phyloP scores from a whole-genome alignment of 2,329 filamentous ascomycete species.

The Pleoardoris graminearum region DNA sequence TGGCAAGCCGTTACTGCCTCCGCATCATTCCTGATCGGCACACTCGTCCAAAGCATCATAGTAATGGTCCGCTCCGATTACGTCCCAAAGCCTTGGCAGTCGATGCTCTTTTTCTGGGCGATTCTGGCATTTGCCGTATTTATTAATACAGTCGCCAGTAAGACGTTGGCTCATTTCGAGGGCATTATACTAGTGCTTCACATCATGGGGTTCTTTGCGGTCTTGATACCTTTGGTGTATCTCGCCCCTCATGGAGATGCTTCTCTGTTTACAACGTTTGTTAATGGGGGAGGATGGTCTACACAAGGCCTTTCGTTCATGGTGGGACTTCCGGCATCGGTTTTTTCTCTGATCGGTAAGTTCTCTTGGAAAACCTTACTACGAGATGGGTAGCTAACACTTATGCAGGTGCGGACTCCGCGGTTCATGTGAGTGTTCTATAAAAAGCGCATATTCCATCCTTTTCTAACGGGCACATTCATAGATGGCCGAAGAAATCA shows the following conservation, averaged over 20 bases:
- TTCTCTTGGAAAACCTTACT: no score
- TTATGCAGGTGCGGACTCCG: neutral
- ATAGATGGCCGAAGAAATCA: constrained; percentile 22
- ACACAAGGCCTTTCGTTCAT: constrained; percentile 45
- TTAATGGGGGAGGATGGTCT: constrained; percentile 49
- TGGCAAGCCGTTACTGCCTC: constrained; percentile 38
- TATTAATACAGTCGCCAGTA: constrained; percentile 49
- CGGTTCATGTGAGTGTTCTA: neutral
- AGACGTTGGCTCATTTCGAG: constrained; percentile 49
- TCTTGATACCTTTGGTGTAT: constrained; percentile 50
- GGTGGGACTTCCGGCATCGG: neutral
- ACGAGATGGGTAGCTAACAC: no score
- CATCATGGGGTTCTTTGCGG: constrained; percentile 52
- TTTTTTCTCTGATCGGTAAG: neutral
- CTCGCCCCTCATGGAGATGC: constrained; percentile 43
- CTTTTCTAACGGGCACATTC: no score
- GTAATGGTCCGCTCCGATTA: constrained; percentile 41
- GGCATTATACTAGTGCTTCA: constrained; percentile 51
- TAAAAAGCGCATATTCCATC: no score
- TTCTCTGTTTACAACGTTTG: constrained; percentile 50
- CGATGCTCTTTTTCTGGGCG: constrained; percentile 50
- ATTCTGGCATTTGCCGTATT: constrained; percentile 36
- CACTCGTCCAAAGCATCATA: constrained; percentile 16
- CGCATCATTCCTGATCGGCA: constrained; percentile 12
- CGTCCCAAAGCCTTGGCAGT: constrained; percentile 47